These are phyloP conservation scores for Nigrograna mackinnonii DNA, from an alignment of 2,329 filamentous ascomycete genomes.

Conservation along the genomic window DNA sequence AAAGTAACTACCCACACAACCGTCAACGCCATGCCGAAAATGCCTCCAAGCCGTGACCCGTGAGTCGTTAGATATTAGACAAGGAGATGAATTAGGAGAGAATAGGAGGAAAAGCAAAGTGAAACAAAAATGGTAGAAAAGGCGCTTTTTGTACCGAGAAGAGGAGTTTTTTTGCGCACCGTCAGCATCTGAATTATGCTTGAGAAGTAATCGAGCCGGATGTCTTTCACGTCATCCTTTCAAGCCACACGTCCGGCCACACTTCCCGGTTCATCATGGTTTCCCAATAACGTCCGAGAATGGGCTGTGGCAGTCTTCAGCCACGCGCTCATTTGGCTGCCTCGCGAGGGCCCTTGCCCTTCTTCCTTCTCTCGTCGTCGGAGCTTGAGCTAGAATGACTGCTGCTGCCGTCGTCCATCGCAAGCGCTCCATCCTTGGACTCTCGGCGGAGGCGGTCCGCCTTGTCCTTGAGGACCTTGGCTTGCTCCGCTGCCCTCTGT, in stretches of 20 bases:
- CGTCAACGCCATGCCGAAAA: conserved; percentile 16
- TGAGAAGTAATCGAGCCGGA: no score
- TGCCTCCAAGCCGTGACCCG: conserved; percentile 13
- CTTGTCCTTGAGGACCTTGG: conserved; percentile 53
- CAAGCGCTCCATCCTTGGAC: conserved; percentile 46
- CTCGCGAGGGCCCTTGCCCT: no score
- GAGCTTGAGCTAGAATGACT: conserved; percentile 36
- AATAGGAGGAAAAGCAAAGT: conserved; percentile 1
- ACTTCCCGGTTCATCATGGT: no score
- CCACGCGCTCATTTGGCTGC: no score
- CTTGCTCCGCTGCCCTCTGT: conserved; percentile 54
- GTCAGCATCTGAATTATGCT: no score
- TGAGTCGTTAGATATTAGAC: conserved; percentile 5
- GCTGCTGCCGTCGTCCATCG: conserved; percentile 42
- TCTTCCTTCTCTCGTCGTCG: conserved; percentile 36
- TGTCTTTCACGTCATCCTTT: no score
- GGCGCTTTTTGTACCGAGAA: background rate
- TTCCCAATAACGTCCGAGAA: no score
- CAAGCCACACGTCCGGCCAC: no score
- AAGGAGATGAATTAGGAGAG: background rate
- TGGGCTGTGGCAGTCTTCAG: no score
- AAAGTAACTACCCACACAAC: background rate
- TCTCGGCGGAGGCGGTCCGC: conserved; percentile 53
- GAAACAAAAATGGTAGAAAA: conserved; percentile 1
- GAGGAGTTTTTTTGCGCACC: no score